Evolutionary conservation across 2,329 filamentous ascomycete genomes (phyloP).

Genomic region (Sporothrix variecibatus): DNA sequence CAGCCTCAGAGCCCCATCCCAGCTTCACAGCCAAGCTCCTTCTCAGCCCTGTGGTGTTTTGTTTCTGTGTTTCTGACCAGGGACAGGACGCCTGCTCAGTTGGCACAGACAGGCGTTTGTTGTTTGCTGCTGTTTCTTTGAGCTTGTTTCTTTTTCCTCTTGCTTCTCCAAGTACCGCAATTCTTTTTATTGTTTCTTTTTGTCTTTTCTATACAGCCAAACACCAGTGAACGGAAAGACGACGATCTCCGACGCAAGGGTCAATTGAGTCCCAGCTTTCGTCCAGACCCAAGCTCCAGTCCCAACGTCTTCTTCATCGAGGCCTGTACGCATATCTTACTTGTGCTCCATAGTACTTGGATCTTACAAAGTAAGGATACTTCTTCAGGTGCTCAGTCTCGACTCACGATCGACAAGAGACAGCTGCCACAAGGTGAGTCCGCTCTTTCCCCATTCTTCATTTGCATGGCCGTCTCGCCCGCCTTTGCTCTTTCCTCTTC

Average conservation of each 20-base stretch:
- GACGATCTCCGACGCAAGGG: constrained; percentile 5
- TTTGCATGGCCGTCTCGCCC: neutral
- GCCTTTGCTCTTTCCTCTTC: neutral
- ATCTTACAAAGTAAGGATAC: neutral
- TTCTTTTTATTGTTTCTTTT: neutral
- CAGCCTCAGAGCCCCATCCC: neutral
- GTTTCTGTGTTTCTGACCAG: constrained; percentile 13
- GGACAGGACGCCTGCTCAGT: neutral
- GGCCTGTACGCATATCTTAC: too few relatives aligned
- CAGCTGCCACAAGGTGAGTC: constrained; percentile 2
- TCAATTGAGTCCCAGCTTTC: neutral
- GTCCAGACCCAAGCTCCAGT: too few relatives aligned
- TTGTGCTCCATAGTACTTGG: too few relatives aligned
- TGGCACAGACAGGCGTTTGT: neutral
- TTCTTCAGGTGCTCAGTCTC: too few relatives aligned
- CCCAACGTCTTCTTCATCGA: too few relatives aligned
- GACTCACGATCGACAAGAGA: neutral
- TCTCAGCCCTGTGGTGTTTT: constrained; percentile 25
- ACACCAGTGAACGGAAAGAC: neutral
- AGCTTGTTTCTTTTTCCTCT: neutral
- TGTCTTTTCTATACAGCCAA: neutral
- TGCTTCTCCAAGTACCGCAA: too few relatives aligned
- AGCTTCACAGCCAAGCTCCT: constrained; percentile 15
- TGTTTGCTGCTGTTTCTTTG: neutral
- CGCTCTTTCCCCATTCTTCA: neutral